Base-by-base conservation (phyloP, 495 filamentous ascomycete genomes). In the Neurospora sp. region DNA sequence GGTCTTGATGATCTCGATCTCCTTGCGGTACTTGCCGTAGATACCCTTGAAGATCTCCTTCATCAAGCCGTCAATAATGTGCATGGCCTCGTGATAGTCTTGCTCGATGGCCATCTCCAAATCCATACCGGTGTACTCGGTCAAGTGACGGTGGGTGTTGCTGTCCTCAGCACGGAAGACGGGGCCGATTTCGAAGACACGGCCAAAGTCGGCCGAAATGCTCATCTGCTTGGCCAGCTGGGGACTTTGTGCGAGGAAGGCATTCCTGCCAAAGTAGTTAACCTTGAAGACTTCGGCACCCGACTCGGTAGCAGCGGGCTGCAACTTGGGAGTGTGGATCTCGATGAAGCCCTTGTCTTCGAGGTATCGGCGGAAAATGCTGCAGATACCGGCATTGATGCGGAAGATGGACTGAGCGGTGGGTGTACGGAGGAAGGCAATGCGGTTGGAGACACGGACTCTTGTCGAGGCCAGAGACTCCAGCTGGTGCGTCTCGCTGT, bases 161-260 rank as follows among this genome's bases (percentile, higher is more conserved):
- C 93, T 96, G 82, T 98, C 94, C 83, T 98, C 95, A 3, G 95
- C 95, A 79, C 95, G 89, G 89, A 98, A 98, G n/a, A 98, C 95
- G 7, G 95, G 91, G 7, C 93, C 95, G 75, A 97, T 90, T 79
- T 97, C 95, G 78, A 93, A 97, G 9, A 98, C 95, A 53, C 88
- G 91, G 71, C 92, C 89, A 84, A 97, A 93, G 77, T 97, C 95
- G 77, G 94, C 91, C 20, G 94, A 94, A 71, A 98, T 94, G 78
- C 90, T 88, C 91, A 97, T 93, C 80, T 98, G 95, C 85, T 98
- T 98, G 79, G 93, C 92, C 37, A 98, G 82, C 81, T 98, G 95
- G 7, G 95, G 95, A 73, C 92, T 95, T 83, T 98, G 95, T 1
- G 95, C 96, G 10, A 98, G 84, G 83, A 93, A 98, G 3, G 92